Base-by-base conservation (phyloP, 2,329 filamentous ascomycete genomes). In the Colletotrichum zoysiae region DNA sequence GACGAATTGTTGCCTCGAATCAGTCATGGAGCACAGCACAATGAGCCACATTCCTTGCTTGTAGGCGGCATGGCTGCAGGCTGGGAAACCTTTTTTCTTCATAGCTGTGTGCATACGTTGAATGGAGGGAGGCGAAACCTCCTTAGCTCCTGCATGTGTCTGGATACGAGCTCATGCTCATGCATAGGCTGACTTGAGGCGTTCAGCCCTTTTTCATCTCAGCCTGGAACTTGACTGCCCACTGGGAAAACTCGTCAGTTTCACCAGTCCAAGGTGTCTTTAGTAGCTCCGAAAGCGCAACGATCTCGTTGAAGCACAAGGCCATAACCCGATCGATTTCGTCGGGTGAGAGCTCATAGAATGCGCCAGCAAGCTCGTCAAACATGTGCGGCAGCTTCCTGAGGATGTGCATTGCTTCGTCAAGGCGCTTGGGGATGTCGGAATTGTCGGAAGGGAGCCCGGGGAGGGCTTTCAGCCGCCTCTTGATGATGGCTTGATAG, bases 221-320 rank as follows among this genome's bases (percentile, higher is more conserved):
- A 42, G 79, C 76, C 76, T 86, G 85, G 74, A 89, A 90, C 73
- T 86, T 88, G 14, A 83, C 84, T n/a, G 87, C 89, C 95, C 95
- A 97, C 20, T 88, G 84, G 0, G 91, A 92, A 78, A 97, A 97
- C 76, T 92, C 93, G 77, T 97, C 95, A 23, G 88, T 85, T 58
- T 87, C 81, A 0, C 87, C 91, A 3, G 87, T 81, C 92, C 93
- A 95, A 26, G 86, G 85, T 70, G 85, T 82, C 61, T 84, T 83
- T 16, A 93, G 80, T 59, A 91, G 78, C 67, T 88, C 86, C 0
- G 87, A 85, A 0, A 86, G 87, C 0, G 81, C 83, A 74, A 88
- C 87, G 0, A 92, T 90, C 62, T 90, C 86, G 1, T 84, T 82
- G 71, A 91, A 89, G 76, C 91, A 91, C 51, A 86, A 83, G 5